Percentiles rank a stretch among this genome's conserved stretches.
Conservation (phyloP, 495 filamentous ascomycete species). For the Polyplosphaeria fusca region DNA sequence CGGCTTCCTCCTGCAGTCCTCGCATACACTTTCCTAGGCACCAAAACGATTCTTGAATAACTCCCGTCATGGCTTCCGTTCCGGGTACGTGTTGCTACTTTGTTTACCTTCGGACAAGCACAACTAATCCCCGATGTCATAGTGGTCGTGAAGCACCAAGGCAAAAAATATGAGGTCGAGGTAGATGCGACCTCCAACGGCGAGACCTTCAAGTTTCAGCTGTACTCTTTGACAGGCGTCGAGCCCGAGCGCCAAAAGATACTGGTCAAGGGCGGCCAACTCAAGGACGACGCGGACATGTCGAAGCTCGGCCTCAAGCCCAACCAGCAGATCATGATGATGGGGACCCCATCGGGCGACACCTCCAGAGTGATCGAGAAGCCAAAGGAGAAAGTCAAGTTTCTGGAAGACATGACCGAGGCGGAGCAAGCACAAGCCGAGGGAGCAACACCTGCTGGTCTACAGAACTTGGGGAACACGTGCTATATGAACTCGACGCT, state of each 20-base stretch:
- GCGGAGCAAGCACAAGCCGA: slow-evolving; percentile 79
- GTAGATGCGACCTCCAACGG: slow-evolving; percentile 79
- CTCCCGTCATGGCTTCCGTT: slow-evolving; percentile 38
- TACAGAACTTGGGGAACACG: slow-evolving; percentile 93
- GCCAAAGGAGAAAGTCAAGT: slow-evolving; percentile 80
- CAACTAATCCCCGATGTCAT: slow-evolving; percentile 13
- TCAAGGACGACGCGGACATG: slow-evolving; percentile 92
- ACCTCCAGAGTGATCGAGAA: slow-evolving; percentile 58
- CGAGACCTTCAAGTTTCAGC: slow-evolving; percentile 91
- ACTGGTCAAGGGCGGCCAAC: slow-evolving; percentile 84
- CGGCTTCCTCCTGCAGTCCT: neutral
- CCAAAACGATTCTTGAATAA: no score
- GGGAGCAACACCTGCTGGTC: slow-evolving; percentile 81
- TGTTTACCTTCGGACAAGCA: neutral
- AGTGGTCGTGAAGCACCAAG: slow-evolving; percentile 94
- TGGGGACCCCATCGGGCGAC: slow-evolving; percentile 77
- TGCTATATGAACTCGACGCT: slow-evolving; percentile 98
- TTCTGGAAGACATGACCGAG: slow-evolving; percentile 96
- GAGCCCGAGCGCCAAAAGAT: slow-evolving; percentile 97
- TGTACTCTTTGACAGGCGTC: slow-evolving; percentile 92
- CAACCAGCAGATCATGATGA: slow-evolving; percentile 90
- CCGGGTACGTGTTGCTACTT: slow-evolving; percentile 23
- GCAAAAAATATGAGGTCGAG: slow-evolving; percentile 90
- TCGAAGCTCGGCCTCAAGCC: slow-evolving; percentile 79
- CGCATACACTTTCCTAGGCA: neutral